A percentile compares a stretch with the other conserved stretches of the same genome.
Evolutionary conservation across 176 grass and related monocot genomes (phyloP).

Genomic region (Musa acuminata): DNA sequence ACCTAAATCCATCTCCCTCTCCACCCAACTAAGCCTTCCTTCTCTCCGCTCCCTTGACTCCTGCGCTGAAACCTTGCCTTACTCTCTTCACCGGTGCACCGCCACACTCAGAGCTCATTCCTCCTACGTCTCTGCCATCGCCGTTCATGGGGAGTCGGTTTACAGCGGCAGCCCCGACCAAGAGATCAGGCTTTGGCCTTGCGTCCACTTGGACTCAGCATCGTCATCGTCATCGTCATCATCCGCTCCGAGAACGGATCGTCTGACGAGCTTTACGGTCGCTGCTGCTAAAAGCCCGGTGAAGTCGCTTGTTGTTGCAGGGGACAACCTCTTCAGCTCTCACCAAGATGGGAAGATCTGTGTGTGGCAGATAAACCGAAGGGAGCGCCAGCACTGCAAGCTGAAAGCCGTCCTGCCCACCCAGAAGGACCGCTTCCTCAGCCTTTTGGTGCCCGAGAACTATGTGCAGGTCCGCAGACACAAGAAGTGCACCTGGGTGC

Average conservation of each 20-base stretch:
- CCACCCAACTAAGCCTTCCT: constrained; percentile 15
- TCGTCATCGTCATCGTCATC: not conserved
- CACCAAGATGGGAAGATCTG: constrained; percentile 80
- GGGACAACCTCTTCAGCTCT: constrained; percentile 41
- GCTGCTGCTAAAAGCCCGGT: constrained; percentile 30
- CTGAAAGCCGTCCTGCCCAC: constrained; percentile 52
- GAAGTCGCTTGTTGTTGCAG: constrained; percentile 37
- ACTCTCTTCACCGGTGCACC: constrained; percentile 22
- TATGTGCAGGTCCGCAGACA: constrained; percentile 53
- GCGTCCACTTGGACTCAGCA: no score
- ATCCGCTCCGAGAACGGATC: not conserved
- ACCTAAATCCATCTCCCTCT: constrained; percentile 17
- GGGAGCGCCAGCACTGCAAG: not conserved
- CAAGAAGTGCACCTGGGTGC: constrained; percentile 56
- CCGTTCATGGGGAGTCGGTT: constrained; percentile 23
- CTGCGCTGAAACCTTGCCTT: not conserved
- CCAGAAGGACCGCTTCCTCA: constrained; percentile 32
- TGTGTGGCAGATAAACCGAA: constrained; percentile 22
- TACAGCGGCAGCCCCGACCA: constrained; percentile 42
- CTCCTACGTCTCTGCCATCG: constrained; percentile 60
- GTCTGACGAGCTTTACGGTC: constrained; percentile 4
- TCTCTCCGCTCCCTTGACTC: constrained; percentile 22
- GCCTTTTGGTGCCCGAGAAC: constrained; percentile 35
- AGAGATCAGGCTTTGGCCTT: constrained; percentile 34
- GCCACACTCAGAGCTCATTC: constrained; percentile 44